Conservation (phyloP, 2,329 filamentous ascomycete genomes). For the Exophiala bonariae region DNA sequence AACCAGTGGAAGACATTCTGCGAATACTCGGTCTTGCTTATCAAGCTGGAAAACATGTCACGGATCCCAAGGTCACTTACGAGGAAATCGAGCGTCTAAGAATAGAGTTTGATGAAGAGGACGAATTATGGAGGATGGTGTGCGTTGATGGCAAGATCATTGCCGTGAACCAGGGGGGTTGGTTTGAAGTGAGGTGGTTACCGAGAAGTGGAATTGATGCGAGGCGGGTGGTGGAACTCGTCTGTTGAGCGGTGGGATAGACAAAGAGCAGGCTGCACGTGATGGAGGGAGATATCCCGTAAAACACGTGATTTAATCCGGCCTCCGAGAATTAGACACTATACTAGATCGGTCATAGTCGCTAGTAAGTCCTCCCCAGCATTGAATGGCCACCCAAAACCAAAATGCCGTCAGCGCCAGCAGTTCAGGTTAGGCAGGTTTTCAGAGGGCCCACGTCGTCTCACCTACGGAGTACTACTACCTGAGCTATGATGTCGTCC, state of each 20-base stretch:
- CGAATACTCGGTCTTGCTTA: constrained; percentile 70
- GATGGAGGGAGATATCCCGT: too few species aligned
- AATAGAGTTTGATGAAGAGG: constrained; percentile 66
- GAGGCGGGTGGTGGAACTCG: constrained; percentile 39
- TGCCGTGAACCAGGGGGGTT: constrained; percentile 67
- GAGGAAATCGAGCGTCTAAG: constrained; percentile 66
- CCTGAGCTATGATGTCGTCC: background rate
- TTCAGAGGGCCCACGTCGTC: too few species aligned
- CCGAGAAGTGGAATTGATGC: constrained; percentile 40
- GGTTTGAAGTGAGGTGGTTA: constrained; percentile 60
- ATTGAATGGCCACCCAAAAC: too few species aligned
- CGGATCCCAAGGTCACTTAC: constrained; percentile 64
- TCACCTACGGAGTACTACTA: too few species aligned
- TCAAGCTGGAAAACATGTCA: constrained; percentile 56
- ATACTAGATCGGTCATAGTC: too few species aligned
- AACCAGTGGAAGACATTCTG: constrained; percentile 68
- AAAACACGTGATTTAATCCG: too few species aligned
- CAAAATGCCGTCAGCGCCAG: too few species aligned
- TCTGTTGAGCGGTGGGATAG: constrained; percentile 15
- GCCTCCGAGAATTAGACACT: too few species aligned
- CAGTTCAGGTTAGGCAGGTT: too few species aligned
- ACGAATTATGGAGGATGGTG: constrained; percentile 76
- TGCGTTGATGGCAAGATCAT: constrained; percentile 94
- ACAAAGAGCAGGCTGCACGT: too few species aligned
- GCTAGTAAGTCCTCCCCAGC: too few species aligned